Percentiles rank a stretch among this genome's conserved stretches.
Conservation (phyloP, 2,329 filamentous ascomycete species). For the Penicillium brasilianum region DNA sequence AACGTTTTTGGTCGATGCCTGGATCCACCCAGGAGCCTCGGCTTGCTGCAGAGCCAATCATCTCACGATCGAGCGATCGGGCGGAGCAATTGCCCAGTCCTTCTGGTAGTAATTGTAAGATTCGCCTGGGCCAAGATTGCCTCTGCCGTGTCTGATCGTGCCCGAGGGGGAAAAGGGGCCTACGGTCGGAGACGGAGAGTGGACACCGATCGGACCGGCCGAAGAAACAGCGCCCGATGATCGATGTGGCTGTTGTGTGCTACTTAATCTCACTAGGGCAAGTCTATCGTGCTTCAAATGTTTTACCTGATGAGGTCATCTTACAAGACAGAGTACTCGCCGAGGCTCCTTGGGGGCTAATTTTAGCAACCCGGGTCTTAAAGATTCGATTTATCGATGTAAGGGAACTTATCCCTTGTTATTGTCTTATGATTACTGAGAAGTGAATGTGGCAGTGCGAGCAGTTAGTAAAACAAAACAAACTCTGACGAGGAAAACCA, state of each 20-base stretch:
- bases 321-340: not conserved
- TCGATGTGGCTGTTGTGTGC: not conserved
- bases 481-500: not conserved
- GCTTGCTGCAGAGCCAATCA: slow-evolving; percentile 6
- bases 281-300: not conserved
- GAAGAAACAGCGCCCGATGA: not conserved
- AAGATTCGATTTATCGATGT: not conserved
- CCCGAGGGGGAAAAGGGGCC: not conserved
- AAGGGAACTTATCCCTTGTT: slow-evolving; percentile 5
- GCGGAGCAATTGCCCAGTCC: slow-evolving; percentile 1
- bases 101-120: not conserved
- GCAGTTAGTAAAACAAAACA: not conserved
- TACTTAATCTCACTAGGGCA: not conserved
- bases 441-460: not conserved
- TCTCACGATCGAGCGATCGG: slow-evolving; percentile 2
- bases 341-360: not conserved
- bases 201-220: slow-evolving; percentile 11
- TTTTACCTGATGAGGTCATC: slow-evolving; percentile 9
- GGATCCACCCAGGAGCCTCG: slow-evolving; percentile 7
- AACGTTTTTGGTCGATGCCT: not conserved
- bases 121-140: not conserved
- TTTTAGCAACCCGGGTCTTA: not conserved
- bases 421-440: not conserved
- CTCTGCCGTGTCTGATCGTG: slow-evolving; percentile 2
- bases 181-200: slow-evolving; percentile 12